phyloP scores from a whole-genome alignment of 2,329 filamentous ascomycete genomes.

The Podosphaera fusca region DNA sequence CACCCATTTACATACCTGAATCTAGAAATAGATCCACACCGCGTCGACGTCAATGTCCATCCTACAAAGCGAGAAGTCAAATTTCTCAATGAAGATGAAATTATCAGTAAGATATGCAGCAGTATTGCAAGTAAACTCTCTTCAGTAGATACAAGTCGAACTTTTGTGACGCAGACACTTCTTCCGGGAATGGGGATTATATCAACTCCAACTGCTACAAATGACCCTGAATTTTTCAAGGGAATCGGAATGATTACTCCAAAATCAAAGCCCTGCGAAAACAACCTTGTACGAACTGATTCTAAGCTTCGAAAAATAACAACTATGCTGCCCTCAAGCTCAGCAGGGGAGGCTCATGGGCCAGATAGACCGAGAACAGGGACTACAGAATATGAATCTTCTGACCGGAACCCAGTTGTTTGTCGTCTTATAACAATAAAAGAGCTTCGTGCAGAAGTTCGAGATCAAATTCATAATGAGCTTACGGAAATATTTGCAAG shows the following conservation, averaged over 20 bases:
- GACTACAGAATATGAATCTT: constrained; percentile 40
- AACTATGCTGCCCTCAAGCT: constrained; percentile 57
- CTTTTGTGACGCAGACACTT: constrained; percentile 81
- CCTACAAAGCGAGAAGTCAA: constrained; percentile 94
- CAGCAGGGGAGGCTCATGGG: constrained; percentile 5
- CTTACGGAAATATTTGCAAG: constrained; percentile 70
- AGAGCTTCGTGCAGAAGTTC: constrained; percentile 57
- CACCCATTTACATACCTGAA: constrained; percentile 88
- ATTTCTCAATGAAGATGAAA: constrained; percentile 93
- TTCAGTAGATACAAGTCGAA: constrained; percentile 77
- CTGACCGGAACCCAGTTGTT: constrained; percentile 41
- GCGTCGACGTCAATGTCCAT: constrained; percentile 93
- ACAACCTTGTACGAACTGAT: constrained; percentile 79
- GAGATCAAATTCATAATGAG: constrained; percentile 60
- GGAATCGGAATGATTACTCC: constrained; percentile 17
- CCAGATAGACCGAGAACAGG: too few relatives aligned
- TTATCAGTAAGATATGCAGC: constrained; percentile 65
- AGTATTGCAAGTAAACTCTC: constrained; percentile 57
- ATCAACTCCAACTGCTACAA: constrained; percentile 11
- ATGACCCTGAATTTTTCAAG: constrained; percentile 3
- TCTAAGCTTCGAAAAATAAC: constrained; percentile 82
- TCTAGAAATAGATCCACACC: constrained; percentile 72
- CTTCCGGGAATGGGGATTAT: constrained; percentile 40
- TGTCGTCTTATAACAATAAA: constrained; percentile 71
- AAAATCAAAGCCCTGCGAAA: constrained; percentile 48